A percentile compares a stretch with the other conserved stretches of the same genome.
These are phyloP conservation scores for Rhynchosporium secalis DNA, from an alignment of 2,329 filamentous ascomycete species.

Conservation along the genomic window DNA sequence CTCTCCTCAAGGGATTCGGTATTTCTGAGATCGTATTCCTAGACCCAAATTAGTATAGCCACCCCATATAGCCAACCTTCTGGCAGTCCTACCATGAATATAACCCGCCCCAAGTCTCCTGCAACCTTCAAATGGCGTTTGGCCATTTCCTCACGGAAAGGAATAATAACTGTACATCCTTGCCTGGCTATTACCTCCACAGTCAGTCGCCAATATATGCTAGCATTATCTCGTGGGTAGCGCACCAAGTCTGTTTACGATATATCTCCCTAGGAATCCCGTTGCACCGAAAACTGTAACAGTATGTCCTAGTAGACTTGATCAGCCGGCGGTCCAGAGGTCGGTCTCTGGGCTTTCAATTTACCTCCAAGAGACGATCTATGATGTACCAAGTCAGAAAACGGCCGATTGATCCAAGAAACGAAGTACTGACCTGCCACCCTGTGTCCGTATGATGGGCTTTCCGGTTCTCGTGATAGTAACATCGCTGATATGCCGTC, in stretches of 20 bases:
- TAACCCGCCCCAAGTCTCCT: constrained; percentile 88
- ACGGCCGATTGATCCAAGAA: constrained; percentile 22
- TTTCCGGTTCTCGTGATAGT: constrained; percentile 94
- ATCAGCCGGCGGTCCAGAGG: constrained; percentile 28
- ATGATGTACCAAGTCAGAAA: constrained; percentile 37
- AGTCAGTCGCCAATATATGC: constrained; percentile 28
- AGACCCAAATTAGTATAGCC: constrained; percentile 14
- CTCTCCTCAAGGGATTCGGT: constrained; percentile 95
- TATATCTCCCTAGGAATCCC: constrained; percentile 92
- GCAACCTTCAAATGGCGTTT: constrained; percentile 95
- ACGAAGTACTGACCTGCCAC: constrained; percentile 71
- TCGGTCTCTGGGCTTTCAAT: constrained; percentile 23
- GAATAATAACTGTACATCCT: constrained; percentile 91
- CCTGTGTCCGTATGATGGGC: constrained; percentile 84
- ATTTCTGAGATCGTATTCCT: constrained; percentile 95
- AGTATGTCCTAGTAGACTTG: constrained; percentile 69
- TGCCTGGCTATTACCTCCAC: constrained; percentile 64
- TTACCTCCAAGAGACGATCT: constrained; percentile 87
- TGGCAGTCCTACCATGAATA: constrained; percentile 66
- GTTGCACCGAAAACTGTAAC: constrained; percentile 98
- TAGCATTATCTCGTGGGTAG: constrained; percentile 19
- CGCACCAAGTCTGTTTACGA: constrained; percentile 88
- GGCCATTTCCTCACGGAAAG: constrained; percentile 95
- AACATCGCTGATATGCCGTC: constrained; percentile 72
- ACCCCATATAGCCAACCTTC: neutral